These are phyloP conservation scores for Dissoconium aciculare DNA, from an alignment of 2,329 filamentous ascomycete genomes.

Conservation along the genomic window DNA sequence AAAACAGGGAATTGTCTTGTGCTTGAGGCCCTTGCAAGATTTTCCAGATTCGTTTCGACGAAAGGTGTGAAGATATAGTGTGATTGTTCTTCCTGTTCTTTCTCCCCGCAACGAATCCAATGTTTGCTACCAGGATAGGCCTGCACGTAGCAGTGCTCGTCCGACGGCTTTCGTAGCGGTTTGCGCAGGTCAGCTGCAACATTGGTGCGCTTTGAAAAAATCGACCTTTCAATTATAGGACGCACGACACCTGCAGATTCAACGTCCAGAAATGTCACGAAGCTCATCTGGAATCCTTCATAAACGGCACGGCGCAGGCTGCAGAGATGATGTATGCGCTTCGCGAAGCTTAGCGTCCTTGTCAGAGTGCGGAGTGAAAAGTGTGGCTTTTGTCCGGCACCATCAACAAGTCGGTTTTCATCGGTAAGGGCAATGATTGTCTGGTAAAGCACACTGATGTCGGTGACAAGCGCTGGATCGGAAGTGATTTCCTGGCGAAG, in stretches of 20 bases:
- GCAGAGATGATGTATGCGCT: slow-evolving; percentile 69
- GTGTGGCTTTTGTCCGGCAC: slow-evolving; percentile 87
- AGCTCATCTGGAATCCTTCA: slow-evolving; percentile 97
- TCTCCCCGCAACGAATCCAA: slow-evolving; percentile 68
- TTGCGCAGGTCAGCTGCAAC: slow-evolving; percentile 60
- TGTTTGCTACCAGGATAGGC: slow-evolving; percentile 22
- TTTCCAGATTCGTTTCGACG: slow-evolving; percentile 85
- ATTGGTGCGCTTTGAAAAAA: slow-evolving; percentile 57
- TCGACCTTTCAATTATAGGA: slow-evolving; percentile 64
- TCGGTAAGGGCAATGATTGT: slow-evolving; percentile 70
- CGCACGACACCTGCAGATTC: slow-evolving; percentile 66
- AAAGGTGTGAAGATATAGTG: slow-evolving; percentile 97
- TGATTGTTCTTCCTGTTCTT: slow-evolving; percentile 52
- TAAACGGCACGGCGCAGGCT: slow-evolving; percentile 73
- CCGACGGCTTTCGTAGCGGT: slow-evolving; percentile 59
- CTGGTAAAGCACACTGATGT: slow-evolving; percentile 76
- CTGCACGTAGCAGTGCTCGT: slow-evolving; percentile 64
- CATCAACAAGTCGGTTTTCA: slow-evolving; percentile 77
- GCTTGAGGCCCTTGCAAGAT: slow-evolving; percentile 83
- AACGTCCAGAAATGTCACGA: slow-evolving; percentile 72
- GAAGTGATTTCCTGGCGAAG: slow-evolving; percentile 53
- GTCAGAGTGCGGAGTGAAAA: slow-evolving; percentile 93
- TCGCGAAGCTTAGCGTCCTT: slow-evolving; percentile 74
- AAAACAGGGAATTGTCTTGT: slow-evolving; percentile 85
- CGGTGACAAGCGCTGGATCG: slow-evolving; percentile 58